These are phyloP conservation scores for Otatea glauca DNA, from an alignment of 176 grass and related monocot genomes.

Conservation along the genomic window DNA sequence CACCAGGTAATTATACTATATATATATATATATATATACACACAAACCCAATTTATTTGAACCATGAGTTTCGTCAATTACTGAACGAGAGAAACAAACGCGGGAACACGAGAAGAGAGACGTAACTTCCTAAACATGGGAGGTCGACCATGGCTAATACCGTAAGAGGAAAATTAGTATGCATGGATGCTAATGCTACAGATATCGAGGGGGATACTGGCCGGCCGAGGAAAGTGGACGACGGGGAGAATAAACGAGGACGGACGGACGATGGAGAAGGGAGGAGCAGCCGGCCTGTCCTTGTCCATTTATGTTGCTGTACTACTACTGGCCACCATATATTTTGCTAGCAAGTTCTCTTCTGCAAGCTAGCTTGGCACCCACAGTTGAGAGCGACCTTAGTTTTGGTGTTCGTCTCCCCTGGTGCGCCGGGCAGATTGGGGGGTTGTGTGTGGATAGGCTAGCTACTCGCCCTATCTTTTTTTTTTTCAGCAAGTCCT, in stretches of 20 bases:
- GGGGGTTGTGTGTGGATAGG: too few species aligned
- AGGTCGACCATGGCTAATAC: too few species aligned
- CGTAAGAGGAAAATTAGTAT: not conserved
- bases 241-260: constrained; percentile 14
- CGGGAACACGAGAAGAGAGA: too few species aligned
- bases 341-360: not conserved
- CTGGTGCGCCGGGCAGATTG: too few species aligned
- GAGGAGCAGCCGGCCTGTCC: not conserved
- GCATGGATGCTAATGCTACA: not conserved
- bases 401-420: not conserved
- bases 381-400: constrained; percentile 15
- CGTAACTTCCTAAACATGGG: too few species aligned
- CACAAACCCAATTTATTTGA: too few species aligned
- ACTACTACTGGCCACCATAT: not conserved
- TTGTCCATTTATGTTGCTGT: not conserved
- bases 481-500: too few species aligned
- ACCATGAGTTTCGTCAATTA: too few species aligned
- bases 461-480: too few species aligned
- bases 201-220: not conserved
- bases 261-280: not conserved
- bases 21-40: too few species aligned
- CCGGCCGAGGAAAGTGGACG: not conserved
- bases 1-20: too few species aligned
- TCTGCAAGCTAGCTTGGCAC: not conserved
- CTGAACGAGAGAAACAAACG: too few species aligned